Evolutionary conservation across 345 rosid genomes (phyloP), one percentile per base, ranked within the genome.

Genomic region (Salix purpurea): DNA sequence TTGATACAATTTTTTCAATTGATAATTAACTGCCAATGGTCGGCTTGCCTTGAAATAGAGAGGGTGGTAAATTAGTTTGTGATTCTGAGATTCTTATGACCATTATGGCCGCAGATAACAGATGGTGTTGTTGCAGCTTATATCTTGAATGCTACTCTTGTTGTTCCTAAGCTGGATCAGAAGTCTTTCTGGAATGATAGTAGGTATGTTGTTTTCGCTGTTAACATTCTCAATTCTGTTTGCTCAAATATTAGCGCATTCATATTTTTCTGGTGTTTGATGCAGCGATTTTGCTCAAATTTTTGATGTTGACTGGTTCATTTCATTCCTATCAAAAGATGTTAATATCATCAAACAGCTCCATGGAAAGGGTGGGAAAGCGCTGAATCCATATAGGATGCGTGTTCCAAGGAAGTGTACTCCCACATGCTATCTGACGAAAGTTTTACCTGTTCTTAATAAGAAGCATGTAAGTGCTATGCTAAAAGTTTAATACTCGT

Each of bases 71-170:
- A 21, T 67, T 40, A 30, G 28, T 74, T 74, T 69, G 46, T 79
- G 26, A 58, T 40, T 26, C 70, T 52, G 39, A 70, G 4, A 16
- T 5, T 70, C 23, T 52, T 74, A 13, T 52, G 2, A 23, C 26
- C 61, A 32, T 68, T 62, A 13, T 74, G 70, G 40, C 48, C 71
- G 83, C 91, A 94, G 98, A 92, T 95, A 79, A 90, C 87, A 56
- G 97, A 95, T 81, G 94, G 93, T 54, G 98, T 93, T 10, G 94
- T 89, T 83, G 99, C 88, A 34, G 98, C 98, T 56, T 95, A 95
- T 85, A 91, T 95, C 74, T 84, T 95, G 74, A 93, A 96, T 85
- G 97, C 97, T 21, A 91, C 93, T 81, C 98, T 96, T 62, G 89
- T 96, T 64, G 81, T 96, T 67, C 99, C 99, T 68, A 91, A 86